Conservation (phyloP, 2,329 filamentous ascomycete species). For the Monosporascus sp. region DNA sequence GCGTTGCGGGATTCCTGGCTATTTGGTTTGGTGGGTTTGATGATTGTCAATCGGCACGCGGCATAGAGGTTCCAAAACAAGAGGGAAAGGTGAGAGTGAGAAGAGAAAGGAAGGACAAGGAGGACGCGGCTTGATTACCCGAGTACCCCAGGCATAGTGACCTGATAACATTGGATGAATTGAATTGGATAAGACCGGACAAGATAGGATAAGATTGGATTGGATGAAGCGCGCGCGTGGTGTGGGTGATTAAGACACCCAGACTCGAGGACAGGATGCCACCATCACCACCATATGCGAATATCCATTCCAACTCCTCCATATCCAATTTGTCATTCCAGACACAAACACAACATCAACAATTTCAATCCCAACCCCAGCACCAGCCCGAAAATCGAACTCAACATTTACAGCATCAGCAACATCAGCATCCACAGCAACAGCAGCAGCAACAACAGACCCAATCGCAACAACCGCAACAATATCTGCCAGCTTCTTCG, state of each 20-base stretch:
- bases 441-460: background rate
- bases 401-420: background rate
- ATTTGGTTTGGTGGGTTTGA: background rate
- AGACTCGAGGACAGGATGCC: slow-evolving; percentile 1
- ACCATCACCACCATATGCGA: slow-evolving; percentile 1
- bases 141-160: background rate
- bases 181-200: background rate
- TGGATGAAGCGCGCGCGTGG: background rate
- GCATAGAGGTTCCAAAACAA: background rate
- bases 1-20: background rate
- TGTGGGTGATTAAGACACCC: background rate
- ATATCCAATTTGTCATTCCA: background rate
- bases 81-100: background rate
- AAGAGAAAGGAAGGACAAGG: background rate
- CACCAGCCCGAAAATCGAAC: too few relatives aligned
- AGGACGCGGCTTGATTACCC: background rate
- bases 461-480: background rate
- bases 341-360: background rate
- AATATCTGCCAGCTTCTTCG: background rate
- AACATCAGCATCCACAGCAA: background rate
- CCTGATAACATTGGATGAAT: background rate
- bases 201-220: background rate
- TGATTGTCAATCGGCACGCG: background rate
- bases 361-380: background rate
- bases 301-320: background rate